Evolutionary conservation across 805 yeast species (phyloP).

Genomic region (Jamesozyma spencerorum): DNA sequence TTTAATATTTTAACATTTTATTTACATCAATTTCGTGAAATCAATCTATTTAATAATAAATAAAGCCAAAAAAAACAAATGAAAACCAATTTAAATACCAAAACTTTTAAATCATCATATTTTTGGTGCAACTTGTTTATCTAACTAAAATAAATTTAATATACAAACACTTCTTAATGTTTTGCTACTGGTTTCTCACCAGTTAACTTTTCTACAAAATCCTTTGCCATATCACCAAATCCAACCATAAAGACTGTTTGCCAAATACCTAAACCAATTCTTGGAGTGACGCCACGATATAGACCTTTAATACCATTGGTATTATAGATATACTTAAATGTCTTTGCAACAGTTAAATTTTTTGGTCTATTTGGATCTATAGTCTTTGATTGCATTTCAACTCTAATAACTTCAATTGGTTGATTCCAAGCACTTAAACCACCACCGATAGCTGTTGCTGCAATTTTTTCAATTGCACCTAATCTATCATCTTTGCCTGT

Average conservation of each 20-base stretch:
- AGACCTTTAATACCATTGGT: constrained; percentile 83
- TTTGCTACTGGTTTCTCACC: constrained; percentile 46
- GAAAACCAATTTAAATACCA: no score
- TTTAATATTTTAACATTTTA: no score
- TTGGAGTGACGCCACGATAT: constrained; percentile 93
- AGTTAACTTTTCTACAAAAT: constrained; percentile 51
- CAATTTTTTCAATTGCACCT: constrained; percentile 68
- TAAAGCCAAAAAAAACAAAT: no score
- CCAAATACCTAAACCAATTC: constrained; percentile 95
- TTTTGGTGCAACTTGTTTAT: no score
- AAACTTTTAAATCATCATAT: no score
- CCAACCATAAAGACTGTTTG: constrained; percentile 99
- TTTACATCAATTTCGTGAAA: no score
- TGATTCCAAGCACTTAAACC: constrained; percentile 98
- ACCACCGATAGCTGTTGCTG: constrained; percentile 88
- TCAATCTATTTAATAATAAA: no score
- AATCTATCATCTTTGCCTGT: constrained; percentile 47
- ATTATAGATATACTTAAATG: constrained; percentile 73
- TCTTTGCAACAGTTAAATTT: constrained; percentile 66
- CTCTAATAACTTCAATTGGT: constrained; percentile 95
- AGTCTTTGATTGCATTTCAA: constrained; percentile 96
- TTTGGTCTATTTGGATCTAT: constrained; percentile 91
- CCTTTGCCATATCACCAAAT: constrained; percentile 87
- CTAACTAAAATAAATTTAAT: no score
- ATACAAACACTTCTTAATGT: constrained; percentile 12